Evolutionary conservation across 257 asterid species (phyloP), one percentile per base, ranked within the genome.

Genomic region (Fraxinus quadrangulata): DNA sequence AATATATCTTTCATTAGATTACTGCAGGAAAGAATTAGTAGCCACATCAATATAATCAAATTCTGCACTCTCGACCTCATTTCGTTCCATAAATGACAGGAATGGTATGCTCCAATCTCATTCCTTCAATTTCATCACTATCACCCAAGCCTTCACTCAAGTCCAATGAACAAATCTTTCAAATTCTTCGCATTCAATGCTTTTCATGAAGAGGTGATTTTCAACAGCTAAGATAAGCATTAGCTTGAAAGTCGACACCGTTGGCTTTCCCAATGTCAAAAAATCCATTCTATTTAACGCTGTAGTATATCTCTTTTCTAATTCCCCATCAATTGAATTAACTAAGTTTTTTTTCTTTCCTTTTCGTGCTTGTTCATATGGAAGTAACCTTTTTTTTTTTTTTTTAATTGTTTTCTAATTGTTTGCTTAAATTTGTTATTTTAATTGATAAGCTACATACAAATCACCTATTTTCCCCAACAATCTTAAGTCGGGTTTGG

Each of bases 251-350:
- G 98, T 98, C 75, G 97, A 98, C 84, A 95, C 92, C 77, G 99
- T 95, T 40, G 98, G 99, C 49, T 97, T 95, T 69, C 98, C 98
- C 74, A 94, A 94, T 83, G 98, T 94, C 78, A 97, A 97, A 34
- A 94, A 94, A 82, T 92, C 98, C 71, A 95, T 98, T 74, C 93
- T 95, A 47, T 95, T 95, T 89, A 95, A 95, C 85, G 97, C 98
- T 81, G 98, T 95, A 13, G 99, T 95, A 89, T 71, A 96, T 77
- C 40, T 72, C n/a, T 54, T 19, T 16, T 68, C 67, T 9, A 10
- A 56, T 69, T 16, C 68, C 37, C 33, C 6, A 76, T n/a, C 68
- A 14, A 5, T 71, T 77, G 59, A 63, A 78, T 30, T 40, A 37
- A 72, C 19, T 36, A 76, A 40, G 24, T 2, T 1, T 6, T 23